Evolutionary conservation across 352 stramenopile genomes (phyloP).

Genomic region (Phytophthora fragariaefolia): DNA sequence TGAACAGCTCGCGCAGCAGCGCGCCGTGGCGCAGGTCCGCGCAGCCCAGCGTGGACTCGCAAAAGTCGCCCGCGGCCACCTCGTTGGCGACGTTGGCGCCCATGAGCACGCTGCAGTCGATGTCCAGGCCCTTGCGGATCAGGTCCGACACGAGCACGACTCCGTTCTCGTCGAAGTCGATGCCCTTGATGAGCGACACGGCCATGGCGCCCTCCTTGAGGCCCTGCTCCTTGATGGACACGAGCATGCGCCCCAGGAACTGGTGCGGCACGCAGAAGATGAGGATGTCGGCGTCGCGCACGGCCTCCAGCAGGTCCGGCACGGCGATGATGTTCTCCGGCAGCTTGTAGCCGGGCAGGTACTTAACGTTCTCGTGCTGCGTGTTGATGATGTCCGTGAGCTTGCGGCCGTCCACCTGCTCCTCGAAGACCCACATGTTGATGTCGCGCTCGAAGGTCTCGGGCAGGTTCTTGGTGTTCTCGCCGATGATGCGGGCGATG

Average conservation of each 20-base stretch:
- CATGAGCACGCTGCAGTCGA: conserved; percentile 95
- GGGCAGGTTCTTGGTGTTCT: conserved; percentile 63
- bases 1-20: conserved; percentile 78
- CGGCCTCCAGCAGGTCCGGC: conserved; percentile 91
- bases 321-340: conserved; percentile 94
- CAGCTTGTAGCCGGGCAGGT: conserved; percentile 90
- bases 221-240: conserved; percentile 86
- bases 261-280: conserved; percentile 98
- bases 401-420: conserved; percentile 88
- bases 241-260: conserved; percentile 92
- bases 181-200: conserved; percentile 93
- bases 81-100: conserved; percentile 98
- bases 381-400: conserved; percentile 97
- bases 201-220: conserved; percentile 73
- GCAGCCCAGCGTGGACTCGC: conserved; percentile 96
- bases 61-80: conserved; percentile 95
- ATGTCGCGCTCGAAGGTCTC: conserved; percentile 90
- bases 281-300: conserved; percentile 91
- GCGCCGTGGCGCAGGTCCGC: conserved; percentile 72
- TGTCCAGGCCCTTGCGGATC: conserved; percentile 86
- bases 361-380: conserved; percentile 98
- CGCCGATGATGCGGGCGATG: conserved; percentile 85
- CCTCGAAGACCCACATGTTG: conserved; percentile 98
- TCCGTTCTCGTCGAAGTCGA: conserved; percentile 88
- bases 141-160: conserved; percentile 90